These are phyloP conservation scores for Phytophthora pluvialis DNA, from an alignment of 352 stramenopile genomes.

Conservation along the genomic window DNA sequence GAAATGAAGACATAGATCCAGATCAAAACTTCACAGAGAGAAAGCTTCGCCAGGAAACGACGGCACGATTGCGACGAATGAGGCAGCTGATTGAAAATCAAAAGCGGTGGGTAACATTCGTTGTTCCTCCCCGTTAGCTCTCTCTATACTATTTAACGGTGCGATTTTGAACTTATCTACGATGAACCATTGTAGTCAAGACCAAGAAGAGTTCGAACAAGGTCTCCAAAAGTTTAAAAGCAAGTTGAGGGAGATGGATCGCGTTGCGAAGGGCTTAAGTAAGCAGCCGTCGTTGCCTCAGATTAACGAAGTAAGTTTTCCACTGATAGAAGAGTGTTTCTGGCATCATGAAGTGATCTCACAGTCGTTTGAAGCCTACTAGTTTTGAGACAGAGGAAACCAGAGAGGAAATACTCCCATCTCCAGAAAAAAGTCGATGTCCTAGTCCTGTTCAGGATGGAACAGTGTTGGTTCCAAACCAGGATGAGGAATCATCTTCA, in stretches of 20 bases:
- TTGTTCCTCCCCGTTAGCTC: neutral
- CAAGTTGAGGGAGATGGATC: constrained; percentile 68
- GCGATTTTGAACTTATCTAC: neutral
- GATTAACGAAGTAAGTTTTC: constrained; percentile 14
- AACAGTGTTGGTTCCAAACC: constrained; percentile 2
- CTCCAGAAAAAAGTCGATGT: neutral
- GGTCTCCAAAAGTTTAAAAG: constrained; percentile 59
- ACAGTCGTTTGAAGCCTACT: constrained; percentile 2
- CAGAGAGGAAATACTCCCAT: neutral
- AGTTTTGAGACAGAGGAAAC: constrained; percentile 1
- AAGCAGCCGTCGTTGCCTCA: constrained; percentile 11
- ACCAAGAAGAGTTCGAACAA: constrained; percentile 58
- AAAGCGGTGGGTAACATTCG: constrained; percentile 35
- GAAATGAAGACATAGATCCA: constrained; percentile 32
- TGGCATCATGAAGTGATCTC: neutral
- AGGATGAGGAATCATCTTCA: constrained; percentile 18
- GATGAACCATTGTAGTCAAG: constrained; percentile 37
- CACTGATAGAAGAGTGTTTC: neutral
- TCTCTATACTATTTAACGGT: neutral
- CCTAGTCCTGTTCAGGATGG: constrained; percentile 12
- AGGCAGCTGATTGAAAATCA: constrained; percentile 48
- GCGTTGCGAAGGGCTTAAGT: constrained; percentile 58
- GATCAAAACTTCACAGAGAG: constrained; percentile 46
- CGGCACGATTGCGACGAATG: constrained; percentile 51
- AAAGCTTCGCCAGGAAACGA: constrained; percentile 58